Percentiles rank a stretch among this genome's conserved stretches.
Evolutionary conservation across 192 early-diverging fungal genomes (phyloP).

Genomic region (Pilobolus umbonatus): DNA sequence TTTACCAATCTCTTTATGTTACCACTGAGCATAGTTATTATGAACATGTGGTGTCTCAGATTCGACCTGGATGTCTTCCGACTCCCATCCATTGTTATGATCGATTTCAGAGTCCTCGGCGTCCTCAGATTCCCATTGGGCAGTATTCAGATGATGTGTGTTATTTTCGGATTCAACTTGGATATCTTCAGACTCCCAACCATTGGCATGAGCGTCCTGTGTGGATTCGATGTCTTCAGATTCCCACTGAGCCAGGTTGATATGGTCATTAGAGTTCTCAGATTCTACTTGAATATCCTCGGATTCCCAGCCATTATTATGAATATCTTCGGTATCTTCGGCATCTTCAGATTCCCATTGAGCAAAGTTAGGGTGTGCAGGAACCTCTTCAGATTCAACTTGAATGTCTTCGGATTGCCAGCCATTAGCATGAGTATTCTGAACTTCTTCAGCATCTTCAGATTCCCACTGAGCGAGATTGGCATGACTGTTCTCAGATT

Average conservation of each 20-base stretch:
- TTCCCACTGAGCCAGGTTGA: neutral
- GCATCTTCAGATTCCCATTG: too few species aligned
- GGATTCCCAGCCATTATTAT: too few species aligned
- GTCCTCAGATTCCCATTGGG: neutral
- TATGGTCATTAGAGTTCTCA: too few species aligned
- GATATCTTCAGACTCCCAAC: too few species aligned
- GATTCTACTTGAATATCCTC: too few species aligned
- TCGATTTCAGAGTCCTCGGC: neutral
- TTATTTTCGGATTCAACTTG: neutral
- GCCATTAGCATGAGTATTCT: neutral
- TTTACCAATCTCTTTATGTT: neutral
- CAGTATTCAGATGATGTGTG: neutral
- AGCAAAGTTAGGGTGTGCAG: neutral
- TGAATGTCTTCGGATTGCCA: neutral
- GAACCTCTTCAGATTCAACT: too few species aligned
- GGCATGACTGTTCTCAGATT: neutral
- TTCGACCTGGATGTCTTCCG: too few species aligned
- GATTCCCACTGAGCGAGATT: neutral
- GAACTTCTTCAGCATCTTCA: slow-evolving; percentile 3
- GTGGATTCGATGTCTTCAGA: neutral
- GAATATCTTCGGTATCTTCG: too few species aligned
- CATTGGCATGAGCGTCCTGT: neutral
- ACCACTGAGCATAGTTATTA: neutral
- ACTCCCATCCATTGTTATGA: neutral
- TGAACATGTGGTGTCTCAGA: too few species aligned